Evolutionary conservation across 2,329 filamentous ascomycete genomes (phyloP), one percentile per base, ranked within the genome.

Genomic region (Exophiala phaeomuriformis): DNA sequence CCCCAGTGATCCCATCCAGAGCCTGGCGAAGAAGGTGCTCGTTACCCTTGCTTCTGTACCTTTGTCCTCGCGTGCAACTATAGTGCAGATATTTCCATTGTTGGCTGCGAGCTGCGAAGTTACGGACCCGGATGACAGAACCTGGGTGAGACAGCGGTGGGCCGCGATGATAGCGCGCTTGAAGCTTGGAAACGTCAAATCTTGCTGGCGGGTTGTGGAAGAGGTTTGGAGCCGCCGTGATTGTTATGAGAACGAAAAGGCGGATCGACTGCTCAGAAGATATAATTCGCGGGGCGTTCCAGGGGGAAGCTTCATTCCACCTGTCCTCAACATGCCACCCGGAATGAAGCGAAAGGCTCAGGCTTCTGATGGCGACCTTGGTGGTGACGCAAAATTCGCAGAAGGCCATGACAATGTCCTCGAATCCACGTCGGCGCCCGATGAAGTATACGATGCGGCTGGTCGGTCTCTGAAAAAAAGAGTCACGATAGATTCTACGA

Each of bases 41-140:
- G 73, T 77, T 27, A 76, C 80, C 47, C 69, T 88, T 2, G 82
- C 82, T 2, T 83, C 79, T 0, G 81, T 87, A 0, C 81, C 83
- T 1, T 68, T 80, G 1, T 76, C 73, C 7, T 84, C 81, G 35
- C 76, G 83, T 5, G 77, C 82, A 0, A 78, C 82, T 12, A 84
- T 86, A 43, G 77, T 86, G 1, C 84, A 87, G 37, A 84, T 86
- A 53, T 87, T 82, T 59, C 84, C 84, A 1, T 75, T 88, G 1
- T 74, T 86, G 58, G 81, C 79, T 0, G 84, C 84, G 2, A 83
- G 83, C 1, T 84, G 82, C 59, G 84, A 86, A 66, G 78, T 79
- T 5, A 71, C 75, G 28, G 74, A 74, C 2, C 69, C 72, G 9
- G 81, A 85, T 59, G 80, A 85, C 61, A 72, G 84, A 8, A 70